A percentile compares a stretch with the other conserved stretches of the same genome.
Evolutionary conservation across 2,329 filamentous ascomycete genomes (phyloP).

Genomic region (Colletotrichum kahawae): DNA sequence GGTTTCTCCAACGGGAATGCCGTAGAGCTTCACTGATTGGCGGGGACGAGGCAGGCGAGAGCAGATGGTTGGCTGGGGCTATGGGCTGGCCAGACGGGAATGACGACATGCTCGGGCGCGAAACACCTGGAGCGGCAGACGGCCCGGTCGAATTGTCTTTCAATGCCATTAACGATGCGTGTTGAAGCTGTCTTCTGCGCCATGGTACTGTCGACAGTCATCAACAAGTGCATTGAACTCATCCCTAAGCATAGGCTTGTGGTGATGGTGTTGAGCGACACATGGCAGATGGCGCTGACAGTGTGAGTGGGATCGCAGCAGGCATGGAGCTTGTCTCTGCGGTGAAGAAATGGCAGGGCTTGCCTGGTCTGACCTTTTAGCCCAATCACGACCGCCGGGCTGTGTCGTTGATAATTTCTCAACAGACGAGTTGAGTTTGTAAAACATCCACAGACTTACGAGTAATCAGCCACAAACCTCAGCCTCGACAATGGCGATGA

Average conservation of each 20-base stretch:
- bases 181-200: background rate
- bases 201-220: background rate
- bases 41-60: background rate
- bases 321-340: background rate
- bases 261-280: background rate
- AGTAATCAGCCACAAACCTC: background rate
- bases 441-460: background rate
- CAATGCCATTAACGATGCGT: background rate
- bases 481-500: background rate
- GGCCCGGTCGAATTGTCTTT: background rate
- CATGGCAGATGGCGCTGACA: background rate
- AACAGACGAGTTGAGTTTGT: background rate
- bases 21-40: background rate
- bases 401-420: background rate
- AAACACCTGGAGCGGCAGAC: background rate
- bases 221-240: background rate
- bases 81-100: background rate
- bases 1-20: background rate
- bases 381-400: background rate
- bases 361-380: background rate
- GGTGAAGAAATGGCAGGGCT: background rate
- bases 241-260: background rate
- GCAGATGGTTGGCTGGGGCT: background rate
- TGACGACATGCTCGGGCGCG: slow-evolving; percentile 7
- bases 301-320: background rate